Percentiles rank a stretch among this genome's conserved stretches.
phyloP scores from a whole-genome alignment of 139 green algal genomes.

The Nannochloris sp. region DNA sequence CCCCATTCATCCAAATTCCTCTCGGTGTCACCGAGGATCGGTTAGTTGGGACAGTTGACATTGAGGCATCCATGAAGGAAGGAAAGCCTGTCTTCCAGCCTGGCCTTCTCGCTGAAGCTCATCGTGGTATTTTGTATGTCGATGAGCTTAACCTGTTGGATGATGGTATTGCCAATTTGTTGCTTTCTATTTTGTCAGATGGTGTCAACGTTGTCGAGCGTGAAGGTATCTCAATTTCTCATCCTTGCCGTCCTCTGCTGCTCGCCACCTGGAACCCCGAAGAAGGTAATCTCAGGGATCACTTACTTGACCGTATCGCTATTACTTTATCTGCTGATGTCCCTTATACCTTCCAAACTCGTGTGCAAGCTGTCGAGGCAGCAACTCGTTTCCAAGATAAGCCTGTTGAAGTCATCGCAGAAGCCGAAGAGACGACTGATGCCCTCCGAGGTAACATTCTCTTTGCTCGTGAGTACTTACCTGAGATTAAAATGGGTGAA shows the following conservation, averaged over 20 bases:
- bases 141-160: constrained; percentile 98
- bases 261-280: constrained; percentile 99
- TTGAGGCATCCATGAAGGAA: constrained; percentile 95
- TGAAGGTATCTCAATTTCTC: constrained; percentile 91
- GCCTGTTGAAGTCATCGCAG: constrained; percentile 36
- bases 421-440: constrained; percentile 82
- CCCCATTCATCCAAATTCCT: constrained; percentile 96
- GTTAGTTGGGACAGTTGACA: constrained; percentile 97
- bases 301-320: constrained; percentile 96
- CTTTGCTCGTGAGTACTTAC: constrained; percentile 93
- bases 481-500: constrained; percentile 80
- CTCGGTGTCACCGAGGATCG: constrained; percentile 98
- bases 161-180: constrained; percentile 96
- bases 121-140: constrained; percentile 87
- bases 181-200: constrained; percentile 91
- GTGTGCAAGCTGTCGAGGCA: constrained; percentile 71
- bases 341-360: constrained; percentile 61
- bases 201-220: constrained; percentile 95
- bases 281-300: constrained; percentile 88
- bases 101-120: constrained; percentile 90
- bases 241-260: constrained; percentile 92
- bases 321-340: constrained; percentile 86
- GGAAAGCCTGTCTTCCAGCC: constrained; percentile 97
- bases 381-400: constrained; percentile 60
- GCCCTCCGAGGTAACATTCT: constrained; percentile 73